Percentiles rank a stretch among this genome's conserved stretches.
Evolutionary conservation across 2,329 filamentous ascomycete species (phyloP).

Genomic region (Microdochium paspali): DNA sequence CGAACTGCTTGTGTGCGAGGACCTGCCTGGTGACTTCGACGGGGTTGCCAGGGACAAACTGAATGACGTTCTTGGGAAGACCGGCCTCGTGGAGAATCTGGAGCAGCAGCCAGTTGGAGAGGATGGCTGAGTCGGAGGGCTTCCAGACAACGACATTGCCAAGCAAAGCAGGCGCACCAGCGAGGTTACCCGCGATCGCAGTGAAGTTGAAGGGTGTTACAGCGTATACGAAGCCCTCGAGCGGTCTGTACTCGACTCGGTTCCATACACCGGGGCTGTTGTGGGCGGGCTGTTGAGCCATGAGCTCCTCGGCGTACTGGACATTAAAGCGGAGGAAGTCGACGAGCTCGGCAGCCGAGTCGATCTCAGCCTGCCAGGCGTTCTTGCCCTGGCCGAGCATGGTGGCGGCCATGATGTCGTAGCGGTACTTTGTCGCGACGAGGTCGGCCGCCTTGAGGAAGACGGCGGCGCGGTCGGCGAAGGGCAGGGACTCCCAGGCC

Average conservation of each 20-base stretch:
- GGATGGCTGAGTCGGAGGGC: constrained; percentile 22
- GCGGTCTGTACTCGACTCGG: constrained; percentile 56
- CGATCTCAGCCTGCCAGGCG: constrained; percentile 98
- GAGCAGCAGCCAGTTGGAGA: constrained; percentile 23
- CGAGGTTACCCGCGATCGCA: constrained; percentile 25
- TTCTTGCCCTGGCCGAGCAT: constrained; percentile 98
- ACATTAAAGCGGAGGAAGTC: constrained; percentile 96
- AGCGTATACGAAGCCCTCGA: constrained; percentile 31
- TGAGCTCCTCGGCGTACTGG: constrained; percentile 85
- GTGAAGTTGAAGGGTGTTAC: constrained; percentile 33
- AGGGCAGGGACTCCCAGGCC: constrained; percentile 78
- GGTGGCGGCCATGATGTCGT: constrained; percentile 91
- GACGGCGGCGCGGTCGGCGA: constrained; percentile 82
- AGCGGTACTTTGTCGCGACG: constrained; percentile 84
- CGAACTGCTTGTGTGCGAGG: constrained; percentile 69
- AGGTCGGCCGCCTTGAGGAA: constrained; percentile 96
- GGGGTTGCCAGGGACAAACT: constrained; percentile 86
- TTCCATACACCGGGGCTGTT: constrained; percentile 85
- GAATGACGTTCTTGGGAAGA: constrained; percentile 80
- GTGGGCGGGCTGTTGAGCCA: constrained; percentile 77
- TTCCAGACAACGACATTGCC: constrained; percentile 33
- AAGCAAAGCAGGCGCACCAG: constrained; percentile 23
- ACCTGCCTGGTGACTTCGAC: constrained; percentile 72
- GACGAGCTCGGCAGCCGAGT: constrained; percentile 81
- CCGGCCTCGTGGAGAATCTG: constrained; percentile 51